phyloP scores from a whole-genome alignment of 2,329 filamentous ascomycete species.

The Trichoderma oligosporum region DNA sequence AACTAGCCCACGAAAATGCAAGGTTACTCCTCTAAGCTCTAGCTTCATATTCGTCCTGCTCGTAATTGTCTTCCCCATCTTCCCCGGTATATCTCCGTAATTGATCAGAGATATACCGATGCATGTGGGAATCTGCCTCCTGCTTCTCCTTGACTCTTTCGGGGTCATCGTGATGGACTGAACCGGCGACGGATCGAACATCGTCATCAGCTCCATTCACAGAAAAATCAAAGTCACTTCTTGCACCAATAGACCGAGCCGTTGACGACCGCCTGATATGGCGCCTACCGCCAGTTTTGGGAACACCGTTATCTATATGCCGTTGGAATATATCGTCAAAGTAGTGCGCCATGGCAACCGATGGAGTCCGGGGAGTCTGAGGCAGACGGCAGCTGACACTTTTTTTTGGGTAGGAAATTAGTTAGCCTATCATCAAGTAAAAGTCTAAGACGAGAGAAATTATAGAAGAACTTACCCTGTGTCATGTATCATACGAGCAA shows the following conservation, averaged over 20 bases:
- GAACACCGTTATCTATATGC: slow-evolving; percentile 35
- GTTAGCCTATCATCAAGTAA: background rate
- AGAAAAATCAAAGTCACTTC: slow-evolving; percentile 69
- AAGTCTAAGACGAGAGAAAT: background rate
- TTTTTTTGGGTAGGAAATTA: slow-evolving; percentile 39
- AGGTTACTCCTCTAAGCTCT: slow-evolving; percentile 26
- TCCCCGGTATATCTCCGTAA: slow-evolving; percentile 61
- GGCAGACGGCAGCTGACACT: slow-evolving; percentile 86
- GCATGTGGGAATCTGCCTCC: slow-evolving; percentile 67
- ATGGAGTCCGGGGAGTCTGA: slow-evolving; percentile 86
- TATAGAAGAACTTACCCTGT: slow-evolving; percentile 67
- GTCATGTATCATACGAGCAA: slow-evolving; percentile 96
- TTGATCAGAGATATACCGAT: slow-evolving; percentile 78
- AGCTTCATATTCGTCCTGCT: slow-evolving; percentile 48
- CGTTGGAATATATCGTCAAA: slow-evolving; percentile 81
- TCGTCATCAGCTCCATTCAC: slow-evolving; percentile 45
- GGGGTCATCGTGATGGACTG: slow-evolving; percentile 34
- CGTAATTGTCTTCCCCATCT: slow-evolving; percentile 20
- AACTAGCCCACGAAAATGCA: background rate
- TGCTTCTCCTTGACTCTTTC: slow-evolving; percentile 46
- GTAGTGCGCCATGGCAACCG: slow-evolving; percentile 81
- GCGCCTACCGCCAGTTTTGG: slow-evolving; percentile 42
- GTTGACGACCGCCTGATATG: slow-evolving; percentile 74
- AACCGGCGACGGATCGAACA: slow-evolving; percentile 32
- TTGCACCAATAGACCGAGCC: slow-evolving; percentile 74